Conservation (phyloP, 768 basidiomycete species). For the Termitomyces sp. region DNA sequence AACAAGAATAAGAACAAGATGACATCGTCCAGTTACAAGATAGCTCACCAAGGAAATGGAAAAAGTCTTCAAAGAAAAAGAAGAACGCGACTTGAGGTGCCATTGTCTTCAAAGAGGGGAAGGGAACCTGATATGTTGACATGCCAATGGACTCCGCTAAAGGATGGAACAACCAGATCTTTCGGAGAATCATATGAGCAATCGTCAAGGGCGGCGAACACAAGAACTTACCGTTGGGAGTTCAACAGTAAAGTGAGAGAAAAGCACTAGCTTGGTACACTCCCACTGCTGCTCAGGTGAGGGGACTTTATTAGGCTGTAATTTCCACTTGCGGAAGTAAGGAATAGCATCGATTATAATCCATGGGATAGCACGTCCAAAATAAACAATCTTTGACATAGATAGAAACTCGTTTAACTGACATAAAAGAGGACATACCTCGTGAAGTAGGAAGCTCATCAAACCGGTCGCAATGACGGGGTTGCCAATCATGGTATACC, state of each 20-base stretch:
- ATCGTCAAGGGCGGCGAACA: neutral
- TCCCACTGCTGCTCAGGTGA: conserved; percentile 85
- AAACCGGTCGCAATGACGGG: conserved; percentile 91
- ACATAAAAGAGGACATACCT: conserved; percentile 48
- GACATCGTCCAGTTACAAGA: neutral
- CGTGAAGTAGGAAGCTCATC: conserved; percentile 89
- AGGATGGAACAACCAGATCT: conserved; percentile 93
- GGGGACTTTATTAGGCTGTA: conserved; percentile 84
- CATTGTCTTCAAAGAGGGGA: conserved; percentile 70
- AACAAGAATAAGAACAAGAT: neutral
- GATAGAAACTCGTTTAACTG: neutral
- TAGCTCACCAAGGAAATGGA: conserved; percentile 80
- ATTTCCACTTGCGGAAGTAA: conserved; percentile 91
- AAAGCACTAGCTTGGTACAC: conserved; percentile 90
- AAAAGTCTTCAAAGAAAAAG: conserved; percentile 95
- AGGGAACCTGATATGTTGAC: conserved; percentile 89
- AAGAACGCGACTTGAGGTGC: conserved; percentile 77
- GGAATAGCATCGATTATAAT: conserved; percentile 92
- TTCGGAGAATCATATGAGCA: neutral
- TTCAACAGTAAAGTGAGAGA: conserved; percentile 95
- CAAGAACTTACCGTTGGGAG: conserved; percentile 68
- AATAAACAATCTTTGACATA: conserved; percentile 76
- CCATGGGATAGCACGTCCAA: conserved; percentile 93
- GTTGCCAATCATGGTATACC: conserved; percentile 85
- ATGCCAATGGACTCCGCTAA: conserved; percentile 85